These are phyloP conservation scores for Notholithocarpus densiflorus DNA, from an alignment of 306 rosid species.

Conservation along the genomic window DNA sequence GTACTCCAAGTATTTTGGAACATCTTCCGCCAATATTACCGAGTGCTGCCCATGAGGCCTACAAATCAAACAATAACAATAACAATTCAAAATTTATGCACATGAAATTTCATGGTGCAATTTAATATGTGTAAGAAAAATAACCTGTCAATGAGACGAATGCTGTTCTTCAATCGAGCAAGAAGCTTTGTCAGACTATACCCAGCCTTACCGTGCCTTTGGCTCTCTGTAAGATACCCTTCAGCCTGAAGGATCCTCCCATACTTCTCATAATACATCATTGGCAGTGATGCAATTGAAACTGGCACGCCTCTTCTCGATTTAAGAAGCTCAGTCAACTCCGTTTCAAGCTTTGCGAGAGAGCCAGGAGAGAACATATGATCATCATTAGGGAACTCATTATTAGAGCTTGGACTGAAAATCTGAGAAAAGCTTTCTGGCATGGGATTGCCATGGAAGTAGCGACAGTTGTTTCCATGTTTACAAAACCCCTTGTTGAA, in stretches of 20 bases:
- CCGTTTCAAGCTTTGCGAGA: slow-evolving; percentile 37
- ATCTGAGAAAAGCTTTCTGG: slow-evolving; percentile 26
- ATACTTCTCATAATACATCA: slow-evolving; percentile 36
- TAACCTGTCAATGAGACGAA: slow-evolving; percentile 45
- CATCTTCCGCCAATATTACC: slow-evolving; percentile 40
- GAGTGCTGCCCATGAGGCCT: slow-evolving; percentile 58
- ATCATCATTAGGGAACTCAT: slow-evolving; percentile 30
- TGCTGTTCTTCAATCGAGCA: slow-evolving; percentile 39
- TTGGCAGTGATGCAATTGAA: slow-evolving; percentile 47
- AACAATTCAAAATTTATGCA: not conserved
- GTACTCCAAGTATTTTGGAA: slow-evolving; percentile 29
- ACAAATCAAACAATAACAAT: not conserved
- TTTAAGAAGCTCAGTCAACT: slow-evolving; percentile 44
- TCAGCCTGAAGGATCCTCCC: slow-evolving; percentile 47
- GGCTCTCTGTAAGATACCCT: slow-evolving; percentile 50
- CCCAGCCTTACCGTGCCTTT: slow-evolving; percentile 47
- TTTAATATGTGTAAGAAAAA: not conserved
- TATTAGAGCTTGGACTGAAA: slow-evolving; percentile 9
- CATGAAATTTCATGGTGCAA: not conserved
- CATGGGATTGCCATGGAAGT: slow-evolving; percentile 34
- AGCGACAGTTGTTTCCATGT: slow-evolving; percentile 44
- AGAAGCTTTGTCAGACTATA: slow-evolving; percentile 47
- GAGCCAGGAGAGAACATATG: slow-evolving; percentile 23
- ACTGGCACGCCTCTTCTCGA: slow-evolving; percentile 38
- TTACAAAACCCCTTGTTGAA: slow-evolving; percentile 50